Conservation (phyloP, 2,329 filamentous ascomycete species). For the Talaromyces albobiverticillius region DNA sequence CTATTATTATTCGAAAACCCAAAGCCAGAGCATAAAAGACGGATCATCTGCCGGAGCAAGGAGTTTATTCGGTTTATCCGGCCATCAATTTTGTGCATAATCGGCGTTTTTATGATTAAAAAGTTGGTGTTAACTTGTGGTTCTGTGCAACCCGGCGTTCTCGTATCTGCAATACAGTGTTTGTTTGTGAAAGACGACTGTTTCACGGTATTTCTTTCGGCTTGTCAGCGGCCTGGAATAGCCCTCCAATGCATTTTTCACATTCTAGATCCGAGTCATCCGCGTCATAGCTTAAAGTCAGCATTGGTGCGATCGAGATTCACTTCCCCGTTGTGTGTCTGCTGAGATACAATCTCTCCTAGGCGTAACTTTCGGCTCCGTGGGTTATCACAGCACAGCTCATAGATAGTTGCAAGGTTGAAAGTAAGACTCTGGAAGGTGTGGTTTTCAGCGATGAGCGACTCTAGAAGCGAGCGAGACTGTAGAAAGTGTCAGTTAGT, state of each 20-base stretch:
- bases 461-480: conserved; percentile 66
- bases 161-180: not conserved
- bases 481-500: conserved; percentile 30
- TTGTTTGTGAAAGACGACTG: not conserved
- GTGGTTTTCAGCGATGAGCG: conserved; percentile 59
- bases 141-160: conserved; percentile 6
- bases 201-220: not conserved
- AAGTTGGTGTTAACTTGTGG: not conserved
- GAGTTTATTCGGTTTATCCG: not conserved
- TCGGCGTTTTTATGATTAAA: not conserved
- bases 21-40: conserved; percentile 21
- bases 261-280: not conserved
- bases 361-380: conserved; percentile 67
- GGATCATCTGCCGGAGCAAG: not conserved
- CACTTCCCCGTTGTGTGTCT: conserved; percentile 51
- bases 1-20: conserved; percentile 69
- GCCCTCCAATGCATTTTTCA: not conserved
- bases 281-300: conserved; percentile 69
- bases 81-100: not conserved
- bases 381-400: conserved; percentile 79
- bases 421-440: conserved; percentile 80
- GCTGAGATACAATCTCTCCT: conserved; percentile 65
- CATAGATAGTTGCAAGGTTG: conserved; percentile 87
- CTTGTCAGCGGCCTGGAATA: not conserved
- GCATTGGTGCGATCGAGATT: conserved; percentile 70